phyloP scores from a whole-genome alignment of 768 basidiomycete genomes.

The Rhizopogon vinicolor region DNA sequence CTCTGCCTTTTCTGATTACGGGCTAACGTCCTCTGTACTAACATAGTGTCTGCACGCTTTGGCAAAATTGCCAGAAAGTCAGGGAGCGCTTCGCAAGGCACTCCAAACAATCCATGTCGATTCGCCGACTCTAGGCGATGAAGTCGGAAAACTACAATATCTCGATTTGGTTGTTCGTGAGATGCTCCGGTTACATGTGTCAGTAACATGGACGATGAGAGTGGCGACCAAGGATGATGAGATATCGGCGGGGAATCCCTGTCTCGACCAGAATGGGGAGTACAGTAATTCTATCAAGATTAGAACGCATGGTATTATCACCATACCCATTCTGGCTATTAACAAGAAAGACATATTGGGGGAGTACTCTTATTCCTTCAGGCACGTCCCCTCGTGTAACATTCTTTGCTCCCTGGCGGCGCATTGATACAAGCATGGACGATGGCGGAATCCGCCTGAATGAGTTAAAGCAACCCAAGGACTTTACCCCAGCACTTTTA shows the following conservation, averaged over 20 bases:
- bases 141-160: slow-evolving; percentile 41
- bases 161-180: slow-evolving; percentile 63
- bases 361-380: slow-evolving; percentile 57
- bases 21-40: slow-evolving; percentile 52
- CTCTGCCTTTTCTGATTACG: slow-evolving; percentile 55
- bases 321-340: slow-evolving; percentile 54
- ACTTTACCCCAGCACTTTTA: slow-evolving; percentile 48
- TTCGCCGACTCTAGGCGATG: slow-evolving; percentile 17
- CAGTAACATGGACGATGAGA: slow-evolving; percentile 58
- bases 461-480: slow-evolving; percentile 40
- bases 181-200: slow-evolving; percentile 48
- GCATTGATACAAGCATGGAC: slow-evolving; percentile 35
- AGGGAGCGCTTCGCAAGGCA: slow-evolving; percentile 43
- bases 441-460: slow-evolving; percentile 41
- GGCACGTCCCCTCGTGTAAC: slow-evolving; percentile 30
- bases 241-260: slow-evolving; percentile 43
- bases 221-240: slow-evolving; percentile 42
- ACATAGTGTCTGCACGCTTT: slow-evolving; percentile 63
- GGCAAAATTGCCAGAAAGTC: slow-evolving; percentile 39
- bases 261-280: slow-evolving; percentile 28
- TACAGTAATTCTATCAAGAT: slow-evolving; percentile 31
- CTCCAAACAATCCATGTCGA: slow-evolving; percentile 26
- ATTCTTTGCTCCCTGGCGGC: slow-evolving; percentile 18
- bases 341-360: slow-evolving; percentile 62
- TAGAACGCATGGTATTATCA: slow-evolving; percentile 49